phyloP scores from a whole-genome alignment of 768 basidiomycete species.

The Naganishia kalamii region DNA sequence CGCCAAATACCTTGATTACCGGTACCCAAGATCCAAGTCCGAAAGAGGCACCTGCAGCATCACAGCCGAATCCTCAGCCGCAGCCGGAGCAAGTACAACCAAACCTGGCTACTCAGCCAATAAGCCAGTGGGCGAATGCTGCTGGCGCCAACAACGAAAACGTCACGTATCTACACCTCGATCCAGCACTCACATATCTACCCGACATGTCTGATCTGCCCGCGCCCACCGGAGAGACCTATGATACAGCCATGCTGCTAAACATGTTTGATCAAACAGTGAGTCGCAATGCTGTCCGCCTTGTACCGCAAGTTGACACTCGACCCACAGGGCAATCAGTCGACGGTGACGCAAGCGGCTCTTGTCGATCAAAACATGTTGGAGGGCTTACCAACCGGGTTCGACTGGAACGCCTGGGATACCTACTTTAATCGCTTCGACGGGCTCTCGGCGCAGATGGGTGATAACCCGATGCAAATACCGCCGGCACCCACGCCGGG shows the following conservation, averaged over 20 bases:
- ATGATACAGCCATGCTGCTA: conserved; percentile 17
- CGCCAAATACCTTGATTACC: conserved; percentile 11
- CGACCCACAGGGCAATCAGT: not conserved
- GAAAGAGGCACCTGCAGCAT: not conserved
- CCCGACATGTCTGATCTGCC: conserved; percentile 4
- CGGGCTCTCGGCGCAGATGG: conserved; percentile 9
- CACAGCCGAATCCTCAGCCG: not conserved
- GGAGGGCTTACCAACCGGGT: conserved; percentile 35
- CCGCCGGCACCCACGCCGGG: not conserved
- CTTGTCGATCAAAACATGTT: conserved; percentile 29
- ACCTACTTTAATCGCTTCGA: conserved; percentile 26
- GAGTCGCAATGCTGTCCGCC: not conserved
- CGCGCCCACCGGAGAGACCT: not conserved
- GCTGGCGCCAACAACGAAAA: not conserved
- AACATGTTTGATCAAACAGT: conserved; percentile 20
- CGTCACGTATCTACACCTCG: conserved; percentile 10
- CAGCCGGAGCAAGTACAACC: not conserved
- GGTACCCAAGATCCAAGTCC: conserved; percentile 8
- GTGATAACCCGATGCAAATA: not conserved
- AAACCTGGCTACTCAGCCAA: not conserved
- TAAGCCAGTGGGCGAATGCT: not conserved
- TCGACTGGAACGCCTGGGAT: conserved; percentile 37
- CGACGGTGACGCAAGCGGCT: conserved; percentile 7
- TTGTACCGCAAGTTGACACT: not conserved
- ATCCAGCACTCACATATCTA: conserved; percentile 16